These are phyloP conservation scores for Spergularia azorica DNA, from an alignment of 179 eudicot genomes.

Conservation along the genomic window DNA sequence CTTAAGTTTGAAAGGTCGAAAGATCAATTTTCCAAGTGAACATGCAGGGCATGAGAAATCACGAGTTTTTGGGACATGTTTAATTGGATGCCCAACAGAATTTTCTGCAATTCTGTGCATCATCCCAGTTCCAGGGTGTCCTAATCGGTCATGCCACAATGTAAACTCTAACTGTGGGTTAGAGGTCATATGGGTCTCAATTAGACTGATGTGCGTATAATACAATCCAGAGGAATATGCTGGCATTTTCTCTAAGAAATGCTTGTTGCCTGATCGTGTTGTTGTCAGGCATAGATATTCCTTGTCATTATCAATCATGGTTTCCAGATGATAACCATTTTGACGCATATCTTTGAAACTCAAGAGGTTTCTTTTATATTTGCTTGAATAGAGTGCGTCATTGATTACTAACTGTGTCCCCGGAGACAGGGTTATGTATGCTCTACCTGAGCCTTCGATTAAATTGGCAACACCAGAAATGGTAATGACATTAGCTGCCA, in stretches of 20 bases:
- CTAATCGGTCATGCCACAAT: conserved; percentile 7
- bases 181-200: neutral
- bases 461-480: neutral
- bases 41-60: neutral
- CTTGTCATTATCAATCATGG: neutral
- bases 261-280: neutral
- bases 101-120: neutral
- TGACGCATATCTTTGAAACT: neutral
- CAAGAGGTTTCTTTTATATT: neutral
- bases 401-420: no score
- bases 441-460: no score
- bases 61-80: neutral
- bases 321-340: conserved; percentile 2
- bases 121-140: neutral
- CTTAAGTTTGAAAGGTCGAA: neutral
- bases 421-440: no score
- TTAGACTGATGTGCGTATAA: neutral
- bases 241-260: neutral
- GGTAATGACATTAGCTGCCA: neutral
- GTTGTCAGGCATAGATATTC: neutral
- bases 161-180: neutral
- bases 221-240: neutral
- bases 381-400: no score
- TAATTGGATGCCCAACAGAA: neutral
- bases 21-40: conserved; percentile 10